Percentiles rank a stretch among this genome's conserved stretches.
Evolutionary conservation across 257 asterid genomes (phyloP).

Genomic region (Dorcoceras hygrometricum): DNA sequence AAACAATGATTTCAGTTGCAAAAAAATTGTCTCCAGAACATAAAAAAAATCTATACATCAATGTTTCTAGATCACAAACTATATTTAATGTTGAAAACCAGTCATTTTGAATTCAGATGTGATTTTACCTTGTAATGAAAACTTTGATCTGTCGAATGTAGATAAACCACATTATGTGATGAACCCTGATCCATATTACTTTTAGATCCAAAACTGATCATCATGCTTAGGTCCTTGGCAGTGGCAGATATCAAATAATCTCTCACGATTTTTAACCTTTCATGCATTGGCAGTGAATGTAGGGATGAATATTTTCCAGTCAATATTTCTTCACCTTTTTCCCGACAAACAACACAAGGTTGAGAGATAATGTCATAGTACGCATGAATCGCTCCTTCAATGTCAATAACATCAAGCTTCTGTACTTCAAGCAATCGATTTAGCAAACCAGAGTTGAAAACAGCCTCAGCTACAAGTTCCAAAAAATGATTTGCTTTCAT

Average conservation of each 20-base stretch:
- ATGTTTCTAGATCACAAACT: constrained; percentile 5
- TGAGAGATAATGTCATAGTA: constrained; percentile 67
- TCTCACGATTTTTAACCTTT: constrained; percentile 67
- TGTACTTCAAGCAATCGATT: constrained; percentile 80
- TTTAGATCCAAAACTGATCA: constrained; percentile 68
- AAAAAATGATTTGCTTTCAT: constrained; percentile 55
- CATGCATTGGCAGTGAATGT: constrained; percentile 60
- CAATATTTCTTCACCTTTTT: constrained; percentile 34
- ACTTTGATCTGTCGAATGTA: constrained; percentile 67
- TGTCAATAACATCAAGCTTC: constrained; percentile 71
- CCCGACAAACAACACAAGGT: constrained; percentile 64
- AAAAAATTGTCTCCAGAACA: not conserved
- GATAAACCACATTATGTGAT: constrained; percentile 40
- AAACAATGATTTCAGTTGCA: not conserved
- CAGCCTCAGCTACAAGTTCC: constrained; percentile 70
- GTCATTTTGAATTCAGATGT: constrained; percentile 11
- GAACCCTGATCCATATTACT: constrained; percentile 44
- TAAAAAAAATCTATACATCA: not conserved
- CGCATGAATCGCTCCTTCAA: constrained; percentile 94
- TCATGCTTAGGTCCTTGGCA: constrained; percentile 93
- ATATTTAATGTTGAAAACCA: not conserved
- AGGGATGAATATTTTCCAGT: constrained; percentile 46
- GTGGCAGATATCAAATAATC: constrained; percentile 89
- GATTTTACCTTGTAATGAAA: constrained; percentile 76
- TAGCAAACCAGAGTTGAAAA: constrained; percentile 57